Percentiles rank a stretch among this genome's conserved stretches.
phyloP scores from a whole-genome alignment of 768 basidiomycete genomes.

The Tulasnella sp. region DNA sequence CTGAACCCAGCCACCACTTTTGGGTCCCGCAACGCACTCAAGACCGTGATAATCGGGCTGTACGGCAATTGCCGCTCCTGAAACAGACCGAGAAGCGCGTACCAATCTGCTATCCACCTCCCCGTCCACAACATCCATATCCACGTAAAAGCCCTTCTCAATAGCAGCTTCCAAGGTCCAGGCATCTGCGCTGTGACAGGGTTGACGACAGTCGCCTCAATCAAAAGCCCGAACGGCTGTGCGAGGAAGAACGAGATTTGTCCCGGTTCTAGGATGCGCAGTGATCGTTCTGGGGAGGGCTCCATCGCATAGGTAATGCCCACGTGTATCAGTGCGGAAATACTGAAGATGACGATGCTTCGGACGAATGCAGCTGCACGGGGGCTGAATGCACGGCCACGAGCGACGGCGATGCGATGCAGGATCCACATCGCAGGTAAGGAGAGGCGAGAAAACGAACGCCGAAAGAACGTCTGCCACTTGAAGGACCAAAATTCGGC shows the following conservation, averaged over 20 bases:
- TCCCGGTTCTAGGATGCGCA: slow-evolving; percentile 2
- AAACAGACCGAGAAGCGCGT: slow-evolving; percentile 9
- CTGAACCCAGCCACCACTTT: too few species aligned
- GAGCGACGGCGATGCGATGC: not conserved
- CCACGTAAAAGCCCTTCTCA: slow-evolving; percentile 8
- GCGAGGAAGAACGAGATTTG: slow-evolving; percentile 9
- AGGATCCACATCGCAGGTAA: not conserved
- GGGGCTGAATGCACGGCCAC: not conserved
- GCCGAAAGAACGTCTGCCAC: slow-evolving; percentile 17
- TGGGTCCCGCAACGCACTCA: too few species aligned
- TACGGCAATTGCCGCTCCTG: not conserved
- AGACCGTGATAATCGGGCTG: too few species aligned
- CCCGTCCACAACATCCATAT: slow-evolving; percentile 8
- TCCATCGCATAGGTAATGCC: not conserved
- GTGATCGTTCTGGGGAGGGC: not conserved
- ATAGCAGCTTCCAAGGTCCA: not conserved
- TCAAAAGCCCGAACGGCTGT: slow-evolving; percentile 9
- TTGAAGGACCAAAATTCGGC: slow-evolving; percentile 16
- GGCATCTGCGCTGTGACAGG: not conserved
- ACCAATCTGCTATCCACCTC: slow-evolving; percentile 15
- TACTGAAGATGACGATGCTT: not conserved
- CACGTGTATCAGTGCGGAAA: not conserved
- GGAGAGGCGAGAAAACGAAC: slow-evolving; percentile 6
- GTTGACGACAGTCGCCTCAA: slow-evolving; percentile 1
- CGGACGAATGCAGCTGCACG: not conserved